Percentiles rank a stretch among this genome's conserved stretches.
Conservation (phyloP, 106 monocot species). For the Narthecium ossifragum region DNA sequence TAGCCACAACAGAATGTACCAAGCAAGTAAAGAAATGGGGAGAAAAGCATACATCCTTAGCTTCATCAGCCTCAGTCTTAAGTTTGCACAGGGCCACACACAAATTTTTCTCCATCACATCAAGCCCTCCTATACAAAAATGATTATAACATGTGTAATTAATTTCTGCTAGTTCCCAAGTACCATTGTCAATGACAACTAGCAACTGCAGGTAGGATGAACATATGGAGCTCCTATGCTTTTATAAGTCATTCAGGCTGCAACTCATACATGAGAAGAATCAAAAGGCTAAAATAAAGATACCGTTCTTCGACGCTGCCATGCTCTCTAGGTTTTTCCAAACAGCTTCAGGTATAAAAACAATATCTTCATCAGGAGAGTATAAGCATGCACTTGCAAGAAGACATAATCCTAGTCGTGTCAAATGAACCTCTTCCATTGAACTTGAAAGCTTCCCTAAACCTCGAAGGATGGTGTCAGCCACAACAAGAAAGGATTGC, state of each 20-base stretch:
- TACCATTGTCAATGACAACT: too few relatives aligned
- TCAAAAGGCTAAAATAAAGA: too few relatives aligned
- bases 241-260: too few relatives aligned
- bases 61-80: conserved; percentile 41
- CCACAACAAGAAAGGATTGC: conserved; percentile 65
- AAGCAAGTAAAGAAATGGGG: not conserved
- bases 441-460: conserved; percentile 24
- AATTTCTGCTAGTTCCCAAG: not conserved
- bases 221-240: too few relatives aligned
- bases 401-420: conserved; percentile 56
- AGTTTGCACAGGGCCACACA: conserved; percentile 61
- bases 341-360: conserved; percentile 77
- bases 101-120: conserved; percentile 56
- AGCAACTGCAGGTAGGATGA: too few relatives aligned
- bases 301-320: conserved; percentile 57
- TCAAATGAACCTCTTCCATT: conserved; percentile 47
- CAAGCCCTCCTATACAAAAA: conserved; percentile 34
- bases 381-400: conserved; percentile 74
- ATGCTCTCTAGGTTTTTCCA: conserved; percentile 73
- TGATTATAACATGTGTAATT: not conserved
- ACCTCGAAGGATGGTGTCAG: conserved; percentile 41
- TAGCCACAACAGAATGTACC: not conserved
- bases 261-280: too few relatives aligned
- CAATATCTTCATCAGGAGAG: conserved; percentile 75
- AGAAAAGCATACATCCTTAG: conserved; percentile 50